phyloP scores from a whole-genome alignment of 2,329 filamentous ascomycete species.

The Colletotrichum nymphaeae region DNA sequence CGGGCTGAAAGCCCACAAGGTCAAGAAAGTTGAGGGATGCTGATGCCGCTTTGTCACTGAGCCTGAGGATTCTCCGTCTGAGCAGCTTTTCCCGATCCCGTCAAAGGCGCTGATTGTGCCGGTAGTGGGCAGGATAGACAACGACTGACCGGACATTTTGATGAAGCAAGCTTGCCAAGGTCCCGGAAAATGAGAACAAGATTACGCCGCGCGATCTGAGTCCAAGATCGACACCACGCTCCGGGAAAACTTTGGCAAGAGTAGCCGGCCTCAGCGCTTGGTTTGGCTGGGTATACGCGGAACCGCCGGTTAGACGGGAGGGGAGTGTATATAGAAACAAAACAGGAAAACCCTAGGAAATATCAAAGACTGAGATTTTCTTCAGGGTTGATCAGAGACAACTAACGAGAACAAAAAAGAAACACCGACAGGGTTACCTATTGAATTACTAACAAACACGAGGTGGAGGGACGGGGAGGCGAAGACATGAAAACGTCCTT shows the following conservation, averaged over 20 bases:
- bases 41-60: too few relatives aligned
- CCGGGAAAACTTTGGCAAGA: neutral
- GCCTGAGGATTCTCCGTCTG: too few relatives aligned
- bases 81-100: too few relatives aligned
- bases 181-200: neutral
- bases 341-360: neutral
- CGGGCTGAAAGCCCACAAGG: neutral
- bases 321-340: neutral
- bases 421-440: neutral
- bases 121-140: too few relatives aligned
- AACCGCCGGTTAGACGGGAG: too few relatives aligned
- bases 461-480: neutral
- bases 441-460: neutral
- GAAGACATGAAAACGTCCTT: conserved; percentile 21
- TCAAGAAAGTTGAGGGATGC: too few relatives aligned
- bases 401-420: neutral
- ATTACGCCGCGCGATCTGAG: neutral
- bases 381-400: neutral
- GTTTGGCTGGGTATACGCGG: too few relatives aligned
- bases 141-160: too few relatives aligned
- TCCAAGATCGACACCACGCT: neutral
- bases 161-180: too few relatives aligned
- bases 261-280: too few relatives aligned
- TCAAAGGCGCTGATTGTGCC: too few relatives aligned
- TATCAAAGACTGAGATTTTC: neutral